A percentile compares a stretch with the other conserved stretches of the same genome.
Conservation (phyloP, 2,329 filamentous ascomycete species). For the Botrytis byssoidea region DNA sequence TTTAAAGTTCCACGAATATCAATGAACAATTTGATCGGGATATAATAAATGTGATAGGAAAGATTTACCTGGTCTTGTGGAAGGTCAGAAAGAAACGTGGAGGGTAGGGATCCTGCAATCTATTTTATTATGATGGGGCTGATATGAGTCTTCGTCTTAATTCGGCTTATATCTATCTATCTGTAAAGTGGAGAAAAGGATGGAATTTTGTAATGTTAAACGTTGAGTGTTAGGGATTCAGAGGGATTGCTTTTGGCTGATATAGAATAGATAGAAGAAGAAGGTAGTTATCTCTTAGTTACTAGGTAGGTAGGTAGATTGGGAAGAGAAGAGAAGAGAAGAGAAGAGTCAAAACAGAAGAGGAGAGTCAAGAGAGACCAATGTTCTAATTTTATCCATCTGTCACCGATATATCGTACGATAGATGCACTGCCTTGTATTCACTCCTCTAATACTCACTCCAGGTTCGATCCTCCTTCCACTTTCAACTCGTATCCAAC, state of each 20-base stretch:
- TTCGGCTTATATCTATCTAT: background rate
- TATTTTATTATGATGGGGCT: background rate
- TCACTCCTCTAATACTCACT: background rate
- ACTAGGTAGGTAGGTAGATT: background rate
- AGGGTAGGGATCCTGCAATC: conserved; percentile 5
- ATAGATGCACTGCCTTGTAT: background rate
- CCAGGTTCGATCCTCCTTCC: background rate
- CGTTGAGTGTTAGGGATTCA: background rate
- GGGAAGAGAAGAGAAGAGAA: background rate
- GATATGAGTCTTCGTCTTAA: background rate
- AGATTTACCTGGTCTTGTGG: background rate
- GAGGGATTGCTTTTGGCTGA: background rate
- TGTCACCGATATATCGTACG: background rate
- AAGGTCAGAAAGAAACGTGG: conserved; percentile 4
- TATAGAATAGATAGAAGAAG: background rate
- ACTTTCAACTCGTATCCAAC: background rate
- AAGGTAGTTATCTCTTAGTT: no score
- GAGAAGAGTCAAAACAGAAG: background rate
- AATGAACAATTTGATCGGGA: background rate
- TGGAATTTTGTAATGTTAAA: background rate
- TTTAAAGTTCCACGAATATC: conserved; percentile 5
- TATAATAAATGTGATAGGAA: background rate
- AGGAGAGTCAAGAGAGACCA: background rate
- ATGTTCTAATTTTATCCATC: background rate
- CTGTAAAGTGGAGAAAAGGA: background rate